Conservation (phyloP, 768 basidiomycete genomes). For the Neoboletus magnificus region DNA sequence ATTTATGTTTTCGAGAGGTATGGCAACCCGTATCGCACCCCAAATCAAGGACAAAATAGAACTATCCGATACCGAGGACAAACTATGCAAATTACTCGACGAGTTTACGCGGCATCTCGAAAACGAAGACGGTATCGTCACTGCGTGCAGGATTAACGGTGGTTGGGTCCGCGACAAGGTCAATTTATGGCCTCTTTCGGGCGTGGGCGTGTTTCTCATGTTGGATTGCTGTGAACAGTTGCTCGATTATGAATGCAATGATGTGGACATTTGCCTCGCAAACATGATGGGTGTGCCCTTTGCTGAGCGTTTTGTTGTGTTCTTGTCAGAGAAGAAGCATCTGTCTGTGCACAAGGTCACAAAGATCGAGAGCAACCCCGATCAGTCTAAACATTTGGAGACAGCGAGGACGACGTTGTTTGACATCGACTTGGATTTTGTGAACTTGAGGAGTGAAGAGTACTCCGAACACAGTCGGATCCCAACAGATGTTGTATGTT, state of each 20-base stretch:
- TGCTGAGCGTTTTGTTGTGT: slow-evolving; percentile 72
- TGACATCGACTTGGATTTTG: slow-evolving; percentile 85
- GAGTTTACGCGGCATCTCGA: slow-evolving; percentile 63
- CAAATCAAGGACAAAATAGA: slow-evolving; percentile 39
- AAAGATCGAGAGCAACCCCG: slow-evolving; percentile 90
- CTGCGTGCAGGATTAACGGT: slow-evolving; percentile 87
- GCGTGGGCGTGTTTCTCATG: slow-evolving; percentile 12
- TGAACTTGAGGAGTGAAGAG: slow-evolving; percentile 89
- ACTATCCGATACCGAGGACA: slow-evolving; percentile 65
- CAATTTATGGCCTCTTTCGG: slow-evolving; percentile 18
- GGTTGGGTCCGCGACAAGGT: slow-evolving; percentile 99
- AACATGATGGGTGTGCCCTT: slow-evolving; percentile 90
- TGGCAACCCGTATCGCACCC: slow-evolving; percentile 34
- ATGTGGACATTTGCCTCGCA: slow-evolving; percentile 89
- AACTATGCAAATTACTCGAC: slow-evolving; percentile 75
- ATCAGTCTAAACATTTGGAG: slow-evolving; percentile 97
- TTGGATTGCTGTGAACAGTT: slow-evolving; percentile 46
- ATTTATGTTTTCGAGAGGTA: slow-evolving; percentile 14
- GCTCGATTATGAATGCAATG: slow-evolving; percentile 76
- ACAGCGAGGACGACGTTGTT: slow-evolving; percentile 84
- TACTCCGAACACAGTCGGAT: slow-evolving; percentile 88
- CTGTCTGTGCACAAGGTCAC: slow-evolving; percentile 52
- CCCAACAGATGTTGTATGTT: slow-evolving; percentile 77
- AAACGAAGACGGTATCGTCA: slow-evolving; percentile 48
- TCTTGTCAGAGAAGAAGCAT: slow-evolving; percentile 34